These are phyloP conservation scores for Brassica juncea DNA, from an alignment of 345 rosid genomes.

Conservation along the genomic window DNA sequence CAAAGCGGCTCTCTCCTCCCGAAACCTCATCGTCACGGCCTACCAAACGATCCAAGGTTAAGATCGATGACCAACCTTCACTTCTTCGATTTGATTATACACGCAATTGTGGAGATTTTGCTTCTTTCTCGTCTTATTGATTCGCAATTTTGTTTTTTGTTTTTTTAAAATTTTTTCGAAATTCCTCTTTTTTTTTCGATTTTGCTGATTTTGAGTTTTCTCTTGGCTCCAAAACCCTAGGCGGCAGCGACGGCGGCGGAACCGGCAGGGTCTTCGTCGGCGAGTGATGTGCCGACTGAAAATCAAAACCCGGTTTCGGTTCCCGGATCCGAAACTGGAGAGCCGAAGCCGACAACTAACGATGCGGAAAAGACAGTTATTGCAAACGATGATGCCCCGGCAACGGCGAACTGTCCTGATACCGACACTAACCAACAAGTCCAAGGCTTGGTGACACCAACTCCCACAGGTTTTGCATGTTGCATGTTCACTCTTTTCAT, in stretches of 20 bases:
- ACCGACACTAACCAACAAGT: slow-evolving; percentile 43
- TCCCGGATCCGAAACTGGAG: slow-evolving; percentile 53
- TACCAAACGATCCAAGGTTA: slow-evolving; percentile 82
- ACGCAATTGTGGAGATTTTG: not conserved
- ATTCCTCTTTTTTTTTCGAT: not conserved
- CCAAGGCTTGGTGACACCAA: slow-evolving; percentile 49
- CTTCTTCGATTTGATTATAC: not conserved
- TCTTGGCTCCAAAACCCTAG: slow-evolving; percentile 38
- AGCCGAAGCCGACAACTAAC: slow-evolving; percentile 47
- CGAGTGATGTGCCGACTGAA: slow-evolving; percentile 52
- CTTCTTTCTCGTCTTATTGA: not conserved
- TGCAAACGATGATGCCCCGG: slow-evolving; percentile 33
- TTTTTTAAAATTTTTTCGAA: not conserved
- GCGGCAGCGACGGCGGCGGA: slow-evolving; percentile 35
- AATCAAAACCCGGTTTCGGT: slow-evolving; percentile 46
- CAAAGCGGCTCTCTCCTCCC: slow-evolving; percentile 54
- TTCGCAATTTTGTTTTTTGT: slow-evolving; percentile 25
- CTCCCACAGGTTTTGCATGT: slow-evolving; percentile 51
- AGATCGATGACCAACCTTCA: not conserved
- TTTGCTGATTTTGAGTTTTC: slow-evolving; percentile 11
- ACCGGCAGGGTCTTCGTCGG: slow-evolving; percentile 57
- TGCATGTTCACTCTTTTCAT: slow-evolving; percentile 35
- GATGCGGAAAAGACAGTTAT: slow-evolving; percentile 39
- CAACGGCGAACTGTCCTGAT: slow-evolving; percentile 45
- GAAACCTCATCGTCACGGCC: slow-evolving; percentile 49